A percentile compares a stretch with the other conserved stretches of the same genome.
Conservation (phyloP, 169 alveolate genomes). For the Plasmodium gonderi region DNA sequence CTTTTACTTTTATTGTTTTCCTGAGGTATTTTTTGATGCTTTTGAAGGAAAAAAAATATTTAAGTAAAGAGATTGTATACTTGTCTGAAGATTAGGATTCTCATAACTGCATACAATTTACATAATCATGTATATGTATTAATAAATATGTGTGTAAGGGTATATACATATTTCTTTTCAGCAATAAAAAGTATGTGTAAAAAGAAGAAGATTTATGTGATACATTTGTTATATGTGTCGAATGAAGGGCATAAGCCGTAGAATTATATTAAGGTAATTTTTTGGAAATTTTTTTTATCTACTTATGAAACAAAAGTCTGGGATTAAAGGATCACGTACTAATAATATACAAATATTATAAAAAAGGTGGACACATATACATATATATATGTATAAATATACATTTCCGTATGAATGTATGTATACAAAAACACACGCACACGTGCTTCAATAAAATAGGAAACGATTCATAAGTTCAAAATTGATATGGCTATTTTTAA, state of each 20-base stretch:
- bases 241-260: not conserved
- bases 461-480: constrained; percentile 70
- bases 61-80: not conserved
- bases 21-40: not conserved
- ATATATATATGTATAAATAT: not conserved
- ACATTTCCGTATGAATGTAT: no score
- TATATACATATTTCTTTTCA: not conserved
- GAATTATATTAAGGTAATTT: not conserved
- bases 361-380: not conserved
- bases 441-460: constrained; percentile 20
- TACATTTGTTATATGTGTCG: not conserved
- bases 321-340: not conserved
- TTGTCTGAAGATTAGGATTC: not conserved
- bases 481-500: constrained; percentile 34
- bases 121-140: not conserved
- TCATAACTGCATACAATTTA: not conserved
- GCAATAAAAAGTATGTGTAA: not conserved
- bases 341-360: not conserved
- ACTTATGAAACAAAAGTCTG: not conserved
- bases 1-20: not conserved
- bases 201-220: not conserved
- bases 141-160: not conserved
- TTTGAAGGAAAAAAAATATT: not conserved
- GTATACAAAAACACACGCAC: not conserved
- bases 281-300: not conserved